Evolutionary conservation across 2,329 filamentous ascomycete species (phyloP), one percentile per base, ranked within the genome.

Genomic region (Furcasterigmium sp.): DNA sequence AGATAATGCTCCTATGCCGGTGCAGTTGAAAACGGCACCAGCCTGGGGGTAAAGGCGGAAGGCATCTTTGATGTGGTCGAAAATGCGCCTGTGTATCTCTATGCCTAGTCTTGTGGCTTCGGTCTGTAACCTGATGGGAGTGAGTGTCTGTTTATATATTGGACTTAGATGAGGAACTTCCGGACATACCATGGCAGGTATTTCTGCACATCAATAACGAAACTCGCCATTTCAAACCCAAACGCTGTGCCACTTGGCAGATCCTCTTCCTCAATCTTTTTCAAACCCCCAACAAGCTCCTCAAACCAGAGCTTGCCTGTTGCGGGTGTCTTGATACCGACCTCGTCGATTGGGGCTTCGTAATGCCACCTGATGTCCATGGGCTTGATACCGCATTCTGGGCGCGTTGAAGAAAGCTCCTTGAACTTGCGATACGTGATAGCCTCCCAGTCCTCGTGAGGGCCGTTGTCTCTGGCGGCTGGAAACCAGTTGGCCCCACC

Each of bases 11-110:
- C 84, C 76, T 7, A 97, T 69, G 0, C 91, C 91, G 0, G 90
- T 91, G 53, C 89, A 87, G 60, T 97, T 97, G 53, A 97, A 69
- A 2, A 95, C 68, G 3, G 42, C 41, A 1, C n/a, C 19, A 13
- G 95, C 62, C 53, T 86, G 79, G n/a, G 67, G 64, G 38, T 91
- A 64, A 2, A 75, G 61, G 3, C 67, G 79, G 15, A 87, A 78
- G 54, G 78, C 76, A 55, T 91, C 69, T 1, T 80, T 69, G 6
- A 87, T 85, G 21, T 88, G 86, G 44, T 81, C 78, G 53, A 26
- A 7, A 26, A 26, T 80, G 81, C 21, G 86, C 73, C 60, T 88
- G 94, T 65, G 93, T 84, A 1, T 87, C 85, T 0, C 87, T 70
- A 0, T 97, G 81, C 46, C 46, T 46, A 8, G 14, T 25, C 1